Base-by-base conservation (phyloP, 345 rosid species). In the Citrus inodora region DNA sequence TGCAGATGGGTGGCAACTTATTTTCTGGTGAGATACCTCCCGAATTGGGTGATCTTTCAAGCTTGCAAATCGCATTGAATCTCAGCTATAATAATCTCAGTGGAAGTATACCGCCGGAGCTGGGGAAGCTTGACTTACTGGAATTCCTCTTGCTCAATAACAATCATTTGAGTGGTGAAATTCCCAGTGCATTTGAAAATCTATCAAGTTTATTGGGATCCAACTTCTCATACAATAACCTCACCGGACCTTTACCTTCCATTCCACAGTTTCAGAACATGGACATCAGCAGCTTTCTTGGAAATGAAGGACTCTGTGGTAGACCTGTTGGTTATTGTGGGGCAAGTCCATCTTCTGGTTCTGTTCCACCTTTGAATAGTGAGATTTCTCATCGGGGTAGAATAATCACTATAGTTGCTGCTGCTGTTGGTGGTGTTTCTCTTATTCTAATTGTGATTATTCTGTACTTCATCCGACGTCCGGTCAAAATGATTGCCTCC, bases 1-100 rank as follows among this genome's bases (percentile, higher is more conserved):
- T 96, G 70, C 97, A 94, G 81, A 92, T 96, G 99, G 99, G 98
- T 46, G 95, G 94, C 73, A 96, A 96, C 82, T 73, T 83, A 79
- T 90, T 96, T 79, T 92, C 93, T 2, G 95, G 97, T 32, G 80
- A 72, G 60, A 91, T 96, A 77, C 98, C 97, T 2, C 83, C 86
- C n/a, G 87, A 91, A 80, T 80, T 96, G 63, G 98, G 99, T 77
- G 77, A 59, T 32, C 93, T 96, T 74, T 90, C 93, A 5, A 88
- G 98, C 87, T 85, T 96, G 83, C 99, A 94, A 81, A 96, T 96
- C 75, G 96, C 97, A 22, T 75, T 96, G 93, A 96, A 96, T 83
- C 90, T 96, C 77, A 96, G 99, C 81, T 85, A 88, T 80, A 96
- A 96, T 59, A 81, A 82, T 19, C 89, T 96, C 75, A 85, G 83